phyloP scores from a whole-genome alignment of 2,329 filamentous ascomycete genomes.

The Akanthomyces dipterigenus region DNA sequence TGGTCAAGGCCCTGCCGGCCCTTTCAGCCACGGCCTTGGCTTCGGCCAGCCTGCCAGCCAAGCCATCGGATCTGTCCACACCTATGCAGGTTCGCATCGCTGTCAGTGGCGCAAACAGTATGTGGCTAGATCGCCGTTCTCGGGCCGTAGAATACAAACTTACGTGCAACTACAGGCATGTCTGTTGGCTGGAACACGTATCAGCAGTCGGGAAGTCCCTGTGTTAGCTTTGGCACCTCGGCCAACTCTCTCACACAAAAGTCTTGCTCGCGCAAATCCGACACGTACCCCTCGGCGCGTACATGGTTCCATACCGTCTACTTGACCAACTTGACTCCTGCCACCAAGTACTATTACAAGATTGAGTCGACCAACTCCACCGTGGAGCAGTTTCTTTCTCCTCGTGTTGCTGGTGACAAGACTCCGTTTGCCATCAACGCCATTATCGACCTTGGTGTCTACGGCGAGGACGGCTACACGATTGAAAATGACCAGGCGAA shows the following conservation, averaged over 20 bases:
- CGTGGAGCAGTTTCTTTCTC: slow-evolving; percentile 40
- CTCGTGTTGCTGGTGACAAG: slow-evolving; percentile 39
- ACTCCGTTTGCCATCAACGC: slow-evolving; percentile 45
- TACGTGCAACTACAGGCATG: slow-evolving; percentile 31
- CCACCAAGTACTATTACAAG: slow-evolving; percentile 55
- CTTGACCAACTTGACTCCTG: slow-evolving; percentile 39
- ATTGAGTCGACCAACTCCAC: slow-evolving; percentile 51
- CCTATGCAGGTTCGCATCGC: slow-evolving; percentile 48
- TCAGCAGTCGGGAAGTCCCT: slow-evolving; percentile 34
- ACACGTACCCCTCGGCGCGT: slow-evolving; percentile 47
- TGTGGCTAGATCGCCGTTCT: slow-evolving; percentile 14
- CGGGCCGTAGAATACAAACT: neutral
- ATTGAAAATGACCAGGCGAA: slow-evolving; percentile 36
- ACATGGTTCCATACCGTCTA: slow-evolving; percentile 45
- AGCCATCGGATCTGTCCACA: slow-evolving; percentile 43
- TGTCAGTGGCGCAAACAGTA: slow-evolving; percentile 42
- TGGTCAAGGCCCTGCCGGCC: slow-evolving; percentile 2
- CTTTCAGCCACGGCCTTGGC: slow-evolving; percentile 1
- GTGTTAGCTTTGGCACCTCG: slow-evolving; percentile 45
- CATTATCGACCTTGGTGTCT: slow-evolving; percentile 45
- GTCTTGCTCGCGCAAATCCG: slow-evolving; percentile 38
- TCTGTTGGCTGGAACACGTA: slow-evolving; percentile 54
- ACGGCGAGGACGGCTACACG: slow-evolving; percentile 27
- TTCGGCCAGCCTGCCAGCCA: slow-evolving; percentile 33
- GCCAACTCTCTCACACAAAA: slow-evolving; percentile 28